Evolutionary conservation across 176 grass and related monocot genomes (phyloP).

Genomic region (Triticum dicoccoides): DNA sequence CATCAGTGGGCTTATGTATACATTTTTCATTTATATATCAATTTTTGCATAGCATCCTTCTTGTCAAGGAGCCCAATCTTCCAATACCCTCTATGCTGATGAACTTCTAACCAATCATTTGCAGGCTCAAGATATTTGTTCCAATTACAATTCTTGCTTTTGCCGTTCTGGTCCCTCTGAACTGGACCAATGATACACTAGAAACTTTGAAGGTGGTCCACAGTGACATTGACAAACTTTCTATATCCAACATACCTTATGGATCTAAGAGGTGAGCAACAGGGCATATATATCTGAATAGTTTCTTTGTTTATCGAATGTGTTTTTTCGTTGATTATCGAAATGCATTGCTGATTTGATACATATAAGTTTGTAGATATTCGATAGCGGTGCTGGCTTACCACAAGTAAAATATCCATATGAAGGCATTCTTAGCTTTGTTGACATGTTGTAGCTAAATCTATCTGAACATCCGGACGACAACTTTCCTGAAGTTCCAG

Average conservation of each 20-base stretch:
- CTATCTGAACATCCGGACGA: background rate
- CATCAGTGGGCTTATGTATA: background rate
- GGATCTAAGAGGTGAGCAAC: conserved; percentile 65
- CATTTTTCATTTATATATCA: background rate
- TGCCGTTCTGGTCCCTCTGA: conserved; percentile 74
- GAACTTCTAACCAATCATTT: background rate
- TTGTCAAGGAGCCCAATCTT: background rate
- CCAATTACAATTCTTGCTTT: conserved; percentile 79
- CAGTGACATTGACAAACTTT: conserved; percentile 73
- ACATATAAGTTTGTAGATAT: conserved; percentile 2
- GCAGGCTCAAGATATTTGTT: conserved; percentile 97
- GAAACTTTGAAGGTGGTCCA: conserved; percentile 29
- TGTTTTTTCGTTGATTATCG: background rate
- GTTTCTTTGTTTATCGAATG: no score
- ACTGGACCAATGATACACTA: conserved; percentile 77
- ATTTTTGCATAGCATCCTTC: background rate
- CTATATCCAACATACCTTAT: conserved; percentile 83
- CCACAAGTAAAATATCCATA: background rate
- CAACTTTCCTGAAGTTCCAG: conserved; percentile 1
- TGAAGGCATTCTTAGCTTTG: background rate
- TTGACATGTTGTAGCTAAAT: background rate
- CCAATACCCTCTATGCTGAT: background rate
- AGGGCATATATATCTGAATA: background rate
- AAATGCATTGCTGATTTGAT: background rate
- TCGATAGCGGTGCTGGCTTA: background rate